Evolutionary conservation across 257 asterid genomes (phyloP).

Genomic region (Hygrophila difformis): DNA sequence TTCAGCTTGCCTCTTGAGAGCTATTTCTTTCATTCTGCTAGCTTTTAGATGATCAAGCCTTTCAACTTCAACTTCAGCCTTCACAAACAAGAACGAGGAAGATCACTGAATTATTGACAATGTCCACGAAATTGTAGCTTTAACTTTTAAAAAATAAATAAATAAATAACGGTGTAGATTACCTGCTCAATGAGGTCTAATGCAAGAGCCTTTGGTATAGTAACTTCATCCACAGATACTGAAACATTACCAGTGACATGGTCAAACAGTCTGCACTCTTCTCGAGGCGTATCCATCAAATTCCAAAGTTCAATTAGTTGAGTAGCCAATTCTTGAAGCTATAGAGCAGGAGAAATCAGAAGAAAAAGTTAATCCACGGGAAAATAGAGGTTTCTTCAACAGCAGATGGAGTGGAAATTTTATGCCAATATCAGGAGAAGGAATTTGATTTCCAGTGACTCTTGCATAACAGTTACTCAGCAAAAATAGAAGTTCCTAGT

Average conservation of each 20-base stretch:
- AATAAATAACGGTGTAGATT: constrained; percentile 3
- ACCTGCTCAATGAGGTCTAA: constrained; percentile 82
- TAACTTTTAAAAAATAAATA: too few species aligned
- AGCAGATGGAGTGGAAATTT: too few species aligned
- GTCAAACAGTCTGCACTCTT: constrained; percentile 62
- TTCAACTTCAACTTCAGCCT: constrained; percentile 96
- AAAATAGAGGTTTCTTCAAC: neutral
- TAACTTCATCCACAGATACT: constrained; percentile 81
- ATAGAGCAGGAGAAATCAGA: constrained; percentile 18
- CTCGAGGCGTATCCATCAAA: constrained; percentile 91
- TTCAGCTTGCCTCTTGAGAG: constrained; percentile 85
- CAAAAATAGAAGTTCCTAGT: neutral
- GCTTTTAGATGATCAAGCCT: constrained; percentile 94
- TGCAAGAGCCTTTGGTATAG: constrained; percentile 83
- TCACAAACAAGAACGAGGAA: constrained; percentile 14
- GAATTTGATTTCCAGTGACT: neutral
- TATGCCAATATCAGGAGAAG: constrained; percentile 4
- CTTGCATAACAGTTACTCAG: constrained; percentile 2
- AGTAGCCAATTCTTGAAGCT: constrained; percentile 93
- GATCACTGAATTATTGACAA: constrained; percentile 1
- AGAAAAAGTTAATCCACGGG: neutral
- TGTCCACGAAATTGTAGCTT: constrained; percentile 1
- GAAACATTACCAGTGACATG: constrained; percentile 73
- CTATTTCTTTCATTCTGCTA: constrained; percentile 94
- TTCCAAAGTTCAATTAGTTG: constrained; percentile 96